Percentiles rank a stretch among this genome's conserved stretches.
phyloP scores from a whole-genome alignment of 768 basidiomycete species.

The Phaeotremella skinneri region DNA sequence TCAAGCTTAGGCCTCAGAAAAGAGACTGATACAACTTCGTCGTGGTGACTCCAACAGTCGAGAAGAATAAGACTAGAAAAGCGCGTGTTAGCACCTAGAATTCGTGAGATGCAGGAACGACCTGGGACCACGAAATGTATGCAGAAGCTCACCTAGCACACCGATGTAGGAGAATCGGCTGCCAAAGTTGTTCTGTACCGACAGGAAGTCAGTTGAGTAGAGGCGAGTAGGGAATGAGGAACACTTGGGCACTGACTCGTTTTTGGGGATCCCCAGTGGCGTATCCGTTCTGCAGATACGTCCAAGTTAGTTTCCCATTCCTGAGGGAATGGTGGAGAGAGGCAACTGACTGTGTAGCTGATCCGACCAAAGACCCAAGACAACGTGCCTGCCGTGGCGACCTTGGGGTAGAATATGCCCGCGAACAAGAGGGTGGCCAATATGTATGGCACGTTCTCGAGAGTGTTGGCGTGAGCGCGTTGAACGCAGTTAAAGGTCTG shows the following conservation, averaged over 20 bases:
- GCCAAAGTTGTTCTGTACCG: background rate
- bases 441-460: slow-evolving; percentile 34
- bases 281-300: slow-evolving; percentile 12
- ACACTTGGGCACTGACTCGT: slow-evolving; percentile 23
- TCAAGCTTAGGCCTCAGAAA: no score
- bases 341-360: slow-evolving; percentile 20
- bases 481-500: slow-evolving; percentile 41
- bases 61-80: slow-evolving; percentile 14
- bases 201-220: no score
- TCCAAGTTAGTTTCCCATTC: background rate
- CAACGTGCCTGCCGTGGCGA: slow-evolving; percentile 11
- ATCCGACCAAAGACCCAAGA: slow-evolving; percentile 20
- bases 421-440: slow-evolving; percentile 26
- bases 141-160: slow-evolving; percentile 12
- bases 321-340: background rate
- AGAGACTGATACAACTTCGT: slow-evolving; percentile 14
- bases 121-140: no score
- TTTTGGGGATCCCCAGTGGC: slow-evolving; percentile 10
- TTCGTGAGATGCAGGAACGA: no score
- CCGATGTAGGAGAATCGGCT: slow-evolving; percentile 15
- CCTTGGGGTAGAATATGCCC: slow-evolving; percentile 28
- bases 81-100: no score
- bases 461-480: slow-evolving; percentile 39
- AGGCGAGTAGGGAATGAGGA: no score
- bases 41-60: slow-evolving; percentile 7